Evolutionary conservation across 2,329 filamentous ascomycete species (phyloP), one percentile per base, ranked within the genome.

Genomic region (Aspergillus melleus): DNA sequence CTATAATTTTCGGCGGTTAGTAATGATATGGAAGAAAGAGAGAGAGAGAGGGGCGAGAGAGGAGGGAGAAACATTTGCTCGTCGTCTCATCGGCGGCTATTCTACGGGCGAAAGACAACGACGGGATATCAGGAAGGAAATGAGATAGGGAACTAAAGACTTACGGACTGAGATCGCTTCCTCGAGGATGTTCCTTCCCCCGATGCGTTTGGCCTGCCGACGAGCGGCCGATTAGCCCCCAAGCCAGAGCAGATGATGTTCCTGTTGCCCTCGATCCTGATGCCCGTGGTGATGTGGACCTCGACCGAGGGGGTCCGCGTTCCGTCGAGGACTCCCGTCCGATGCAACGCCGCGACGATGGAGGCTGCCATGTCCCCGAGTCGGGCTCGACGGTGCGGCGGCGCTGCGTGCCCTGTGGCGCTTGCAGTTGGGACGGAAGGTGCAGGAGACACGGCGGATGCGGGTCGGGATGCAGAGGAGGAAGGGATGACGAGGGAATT

Each of bases 401-500:
- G 67, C 2, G 61, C 24, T 20, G 64, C 54, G 36, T 65, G 62
- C 26, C 36, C 52, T 44, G 59, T 46, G 24, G 55, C n/a, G 4
- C 56, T 54, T 42, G 59, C 47, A n/a, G 52, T 46, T 19, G 16
- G 42, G 16, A 59, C 32, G 24, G 55, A 22, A 22, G 44, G 51
- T 29, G 59, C 36, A 30, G 55, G 20, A 22, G 44, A 52, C 26
- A 58, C 36, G 30, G 61, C 12, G 16, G 58, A 59, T 54, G 59
- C 51, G 10, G 14, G 32, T 32, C 42, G 16, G 19, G 49, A 26
- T 55, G 55, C 14, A 29, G 50, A 46, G 16, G 67, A 64, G 4
- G 71, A 64, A 4, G 71, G 64, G 19, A 76, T 61, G 22, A 64
- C 62, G 49, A 76, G 58, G 2, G 66, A 69, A 62, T 76, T 78